Conservation (phyloP, 148 eudicot genomes). For the Euryodendron excelsum region DNA sequence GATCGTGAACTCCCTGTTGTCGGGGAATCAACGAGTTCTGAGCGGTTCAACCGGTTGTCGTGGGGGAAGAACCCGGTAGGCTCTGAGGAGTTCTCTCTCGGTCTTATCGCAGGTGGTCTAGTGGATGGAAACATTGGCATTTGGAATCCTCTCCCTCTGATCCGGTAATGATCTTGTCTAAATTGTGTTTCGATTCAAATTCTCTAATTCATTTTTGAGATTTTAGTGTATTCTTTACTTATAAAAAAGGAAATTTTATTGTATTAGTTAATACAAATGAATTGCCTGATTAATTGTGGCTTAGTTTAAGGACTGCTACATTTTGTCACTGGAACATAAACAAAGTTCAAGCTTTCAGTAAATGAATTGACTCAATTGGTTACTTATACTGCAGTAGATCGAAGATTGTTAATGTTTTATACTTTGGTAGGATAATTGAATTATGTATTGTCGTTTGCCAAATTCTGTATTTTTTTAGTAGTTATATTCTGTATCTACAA, state of each 20-base stretch:
- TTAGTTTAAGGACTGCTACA: not conserved
- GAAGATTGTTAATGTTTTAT: too few species aligned
- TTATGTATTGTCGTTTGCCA: too few species aligned
- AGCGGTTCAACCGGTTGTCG: constrained; percentile 74
- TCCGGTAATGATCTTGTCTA: constrained; percentile 36
- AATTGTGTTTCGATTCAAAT: not conserved
- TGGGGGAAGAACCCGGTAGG: constrained; percentile 57
- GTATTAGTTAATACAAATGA: not conserved
- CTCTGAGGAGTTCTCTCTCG: constrained; percentile 61
- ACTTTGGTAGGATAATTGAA: too few species aligned
- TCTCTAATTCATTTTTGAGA: not conserved
- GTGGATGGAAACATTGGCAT: constrained; percentile 69
- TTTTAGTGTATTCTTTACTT: too few species aligned
- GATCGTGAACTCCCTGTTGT: constrained; percentile 50
- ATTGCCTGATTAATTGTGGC: not conserved
- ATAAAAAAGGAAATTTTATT: too few species aligned
- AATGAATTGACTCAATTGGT: too few species aligned
- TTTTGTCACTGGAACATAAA: too few species aligned
- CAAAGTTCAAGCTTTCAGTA: too few species aligned
- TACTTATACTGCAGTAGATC: too few species aligned
- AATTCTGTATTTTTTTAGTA: too few species aligned
- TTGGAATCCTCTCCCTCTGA: constrained; percentile 68
- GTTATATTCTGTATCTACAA: too few species aligned
- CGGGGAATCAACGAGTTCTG: constrained; percentile 61
- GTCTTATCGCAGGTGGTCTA: constrained; percentile 78